Percentiles rank a stretch among this genome's conserved stretches.
These are phyloP conservation scores for Alternaria metachromatica DNA, from an alignment of 2,329 filamentous ascomycete species.

Conservation along the genomic window DNA sequence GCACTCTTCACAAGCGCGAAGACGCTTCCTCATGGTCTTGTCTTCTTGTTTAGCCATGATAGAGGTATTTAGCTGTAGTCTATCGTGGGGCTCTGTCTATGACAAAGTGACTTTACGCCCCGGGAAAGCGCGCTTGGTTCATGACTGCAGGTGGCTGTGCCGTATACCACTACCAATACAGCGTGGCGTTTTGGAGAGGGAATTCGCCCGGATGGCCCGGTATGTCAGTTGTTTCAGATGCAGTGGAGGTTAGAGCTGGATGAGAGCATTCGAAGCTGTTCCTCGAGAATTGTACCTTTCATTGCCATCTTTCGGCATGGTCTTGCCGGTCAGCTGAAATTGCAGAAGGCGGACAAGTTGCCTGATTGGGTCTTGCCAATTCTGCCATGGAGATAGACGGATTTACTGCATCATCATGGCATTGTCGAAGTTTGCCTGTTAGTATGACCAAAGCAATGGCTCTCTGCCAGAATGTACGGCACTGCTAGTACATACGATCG, in stretches of 20 bases:
- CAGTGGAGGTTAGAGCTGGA: not conserved
- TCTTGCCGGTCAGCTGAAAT: not conserved
- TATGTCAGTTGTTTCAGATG: not conserved
- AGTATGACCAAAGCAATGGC: not conserved
- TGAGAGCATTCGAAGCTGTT: not conserved
- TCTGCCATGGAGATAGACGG: not conserved
- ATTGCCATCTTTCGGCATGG: not conserved
- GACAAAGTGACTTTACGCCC: conserved; percentile 5
- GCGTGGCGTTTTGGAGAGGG: not conserved
- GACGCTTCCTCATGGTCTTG: conserved; percentile 28
- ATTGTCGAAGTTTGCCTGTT: not conserved
- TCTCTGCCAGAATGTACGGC: not conserved
- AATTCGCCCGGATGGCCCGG: not conserved
- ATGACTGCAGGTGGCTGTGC: not conserved
- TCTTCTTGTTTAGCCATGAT: not conserved
- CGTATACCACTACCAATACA: not conserved
- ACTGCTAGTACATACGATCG: not conserved
- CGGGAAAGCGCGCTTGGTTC: conserved; percentile 2
- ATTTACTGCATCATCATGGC: not conserved
- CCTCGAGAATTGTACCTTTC: not conserved
- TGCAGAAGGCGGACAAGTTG: not conserved
- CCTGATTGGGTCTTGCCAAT: not conserved
- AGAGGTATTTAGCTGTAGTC: not conserved
- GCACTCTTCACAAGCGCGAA: conserved; percentile 38
- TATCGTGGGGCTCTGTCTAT: not conserved